Base-by-base conservation (phyloP, 495 filamentous ascomycete species). In the Penicillium coffeae region DNA sequence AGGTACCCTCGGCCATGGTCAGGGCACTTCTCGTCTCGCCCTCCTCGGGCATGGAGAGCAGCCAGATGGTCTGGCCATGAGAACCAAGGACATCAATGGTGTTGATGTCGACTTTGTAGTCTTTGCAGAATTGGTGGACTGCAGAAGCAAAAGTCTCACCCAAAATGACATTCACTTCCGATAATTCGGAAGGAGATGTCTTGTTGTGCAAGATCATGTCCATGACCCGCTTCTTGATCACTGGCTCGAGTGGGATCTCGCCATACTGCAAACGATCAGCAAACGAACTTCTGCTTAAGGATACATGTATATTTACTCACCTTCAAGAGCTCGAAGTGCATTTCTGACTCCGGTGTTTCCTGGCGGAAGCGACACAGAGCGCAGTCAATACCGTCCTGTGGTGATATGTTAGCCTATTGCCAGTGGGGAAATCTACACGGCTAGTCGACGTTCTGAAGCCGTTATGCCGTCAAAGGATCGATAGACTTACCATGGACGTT, bases 21-120 rank as follows among this genome's bases (percentile, higher is more conserved):
- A 81, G 45, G 10, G 77, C 75, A 19, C 70, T 72, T 19, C 69
- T 65, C 25, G 70, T 73, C 54, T 78, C 70, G 21, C 69, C 74
- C 5, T 59, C 55, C 40, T 70, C 64, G 1, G 77, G 77, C 74
- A 81, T 79, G 36, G 67, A 69, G 21, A 78, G 65, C 4, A 80
- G 65, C 77, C 76, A 83, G 37, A 83, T 81, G 2, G 79, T 82
- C 51, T 81, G 78, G 9, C 78, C 79, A 43, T 82, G 77, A 9
- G 75, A 79, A 13, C 77, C 79, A n/a, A 83, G 59, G 19, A 69
- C 68, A 36, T 82, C 78, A 40, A 82, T 76, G 6, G 65, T 59
- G 42, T 69, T 63, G 36, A 78, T 62, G 30, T 74, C 65, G 30
- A 79, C 58, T 8, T 60, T 20, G 45, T 76, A 63, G 25, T 76